A percentile compares a stretch with the other conserved stretches of the same genome.
Conservation (phyloP, 2,329 filamentous ascomycete genomes). For the Gliomastix tumulicola region DNA sequence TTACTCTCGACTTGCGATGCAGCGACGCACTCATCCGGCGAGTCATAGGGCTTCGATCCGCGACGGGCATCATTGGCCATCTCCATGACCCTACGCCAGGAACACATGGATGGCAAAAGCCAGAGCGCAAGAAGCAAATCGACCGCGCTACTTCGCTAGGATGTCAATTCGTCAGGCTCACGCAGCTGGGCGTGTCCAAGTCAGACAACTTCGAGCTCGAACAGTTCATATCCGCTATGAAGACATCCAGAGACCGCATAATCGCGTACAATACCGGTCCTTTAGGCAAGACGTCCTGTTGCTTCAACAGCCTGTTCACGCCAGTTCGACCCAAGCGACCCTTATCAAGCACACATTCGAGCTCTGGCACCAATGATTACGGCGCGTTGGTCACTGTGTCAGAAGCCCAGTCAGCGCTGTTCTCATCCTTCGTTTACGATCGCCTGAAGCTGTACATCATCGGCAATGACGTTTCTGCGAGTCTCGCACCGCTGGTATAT, state of each 20-base stretch:
- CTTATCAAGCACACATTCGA: constrained; percentile 56
- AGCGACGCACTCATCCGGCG: constrained; percentile 20
- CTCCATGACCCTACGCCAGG: not conserved
- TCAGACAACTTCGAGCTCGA: constrained; percentile 58
- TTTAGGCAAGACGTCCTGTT: constrained; percentile 56
- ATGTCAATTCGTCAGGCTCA: constrained; percentile 58
- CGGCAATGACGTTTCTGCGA: too few species aligned
- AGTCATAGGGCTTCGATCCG: not conserved
- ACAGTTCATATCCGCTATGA: constrained; percentile 43
- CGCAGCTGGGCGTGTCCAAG: constrained; percentile 46
- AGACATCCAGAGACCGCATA: constrained; percentile 39
- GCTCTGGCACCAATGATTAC: constrained; percentile 38
- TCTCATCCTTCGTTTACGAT: constrained; percentile 59
- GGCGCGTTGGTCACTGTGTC: too few species aligned
- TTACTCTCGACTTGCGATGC: constrained; percentile 56
- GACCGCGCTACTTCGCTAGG: constrained; percentile 45
- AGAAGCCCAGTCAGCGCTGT: too few species aligned
- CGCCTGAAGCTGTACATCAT: constrained; percentile 60
- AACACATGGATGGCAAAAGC: not conserved
- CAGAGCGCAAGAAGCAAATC: not conserved
- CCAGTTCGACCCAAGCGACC: constrained; percentile 23
- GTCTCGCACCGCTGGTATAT: constrained; percentile 27
- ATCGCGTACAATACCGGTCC: constrained; percentile 60
- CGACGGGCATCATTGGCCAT: not conserved
- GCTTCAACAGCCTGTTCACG: too few species aligned